Conservation (phyloP, 129 eudicot species). For the Helichrysum umbraculigerum region DNA sequence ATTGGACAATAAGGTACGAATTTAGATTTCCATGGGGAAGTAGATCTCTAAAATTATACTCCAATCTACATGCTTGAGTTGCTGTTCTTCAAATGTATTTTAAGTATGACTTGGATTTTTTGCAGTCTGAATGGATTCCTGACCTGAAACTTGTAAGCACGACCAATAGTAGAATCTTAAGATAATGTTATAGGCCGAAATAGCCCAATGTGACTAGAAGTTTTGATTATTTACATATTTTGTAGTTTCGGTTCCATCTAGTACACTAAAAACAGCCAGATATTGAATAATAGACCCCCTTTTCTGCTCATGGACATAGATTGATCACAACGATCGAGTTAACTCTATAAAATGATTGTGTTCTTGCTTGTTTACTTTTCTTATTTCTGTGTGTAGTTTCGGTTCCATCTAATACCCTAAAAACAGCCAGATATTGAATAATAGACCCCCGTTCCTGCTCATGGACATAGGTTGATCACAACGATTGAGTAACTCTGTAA, state of each 20-base stretch:
- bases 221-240: no score
- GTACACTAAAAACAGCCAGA: neutral
- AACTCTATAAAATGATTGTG: neutral
- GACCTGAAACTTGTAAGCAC: no score
- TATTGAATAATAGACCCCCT: neutral
- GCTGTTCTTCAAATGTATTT: no score
- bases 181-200: no score
- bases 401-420: neutral
- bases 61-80: no score
- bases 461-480: neutral
- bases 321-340: neutral
- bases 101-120: no score
- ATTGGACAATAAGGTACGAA: neutral
- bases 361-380: neutral
- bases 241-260: neutral
- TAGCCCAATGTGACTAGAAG: no score
- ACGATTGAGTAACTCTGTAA: neutral
- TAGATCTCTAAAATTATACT: no score
- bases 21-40: no score
- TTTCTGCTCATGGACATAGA: neutral
- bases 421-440: neutral
- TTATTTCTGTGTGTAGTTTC: neutral
- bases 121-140: no score
- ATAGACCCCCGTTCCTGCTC: neutral
- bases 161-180: no score